Percentiles rank a stretch among this genome's conserved stretches.
Conservation (phyloP, 2,329 filamentous ascomycete species). For the Penicillium sp. region DNA sequence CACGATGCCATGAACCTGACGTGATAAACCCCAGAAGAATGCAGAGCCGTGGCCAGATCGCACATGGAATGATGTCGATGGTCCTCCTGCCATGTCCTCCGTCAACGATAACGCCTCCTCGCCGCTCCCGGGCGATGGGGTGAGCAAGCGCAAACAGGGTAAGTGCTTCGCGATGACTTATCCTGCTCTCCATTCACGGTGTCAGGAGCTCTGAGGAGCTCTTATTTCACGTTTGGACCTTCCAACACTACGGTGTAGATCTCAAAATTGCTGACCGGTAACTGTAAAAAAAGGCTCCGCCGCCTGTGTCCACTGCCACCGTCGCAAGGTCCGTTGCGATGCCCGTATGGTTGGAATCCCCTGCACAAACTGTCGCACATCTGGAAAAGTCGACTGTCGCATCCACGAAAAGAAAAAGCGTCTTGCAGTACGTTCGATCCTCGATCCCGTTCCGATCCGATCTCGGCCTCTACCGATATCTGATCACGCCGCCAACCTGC, state of each 20-base stretch:
- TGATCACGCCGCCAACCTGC: slow-evolving; percentile 21
- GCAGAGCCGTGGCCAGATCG: slow-evolving; percentile 22
- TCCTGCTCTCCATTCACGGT: background rate
- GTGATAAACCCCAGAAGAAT: slow-evolving; percentile 15
- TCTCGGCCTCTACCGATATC: slow-evolving; percentile 34
- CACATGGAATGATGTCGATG: slow-evolving; percentile 25
- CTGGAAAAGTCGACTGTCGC: slow-evolving; percentile 42
- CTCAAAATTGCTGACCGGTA: slow-evolving; percentile 8
- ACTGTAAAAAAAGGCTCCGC: slow-evolving; percentile 33
- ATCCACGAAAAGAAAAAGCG: slow-evolving; percentile 52
- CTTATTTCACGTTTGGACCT: background rate
- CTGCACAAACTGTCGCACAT: slow-evolving; percentile 48
- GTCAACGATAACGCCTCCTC: slow-evolving; percentile 32
- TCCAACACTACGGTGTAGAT: background rate
- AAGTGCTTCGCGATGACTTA: slow-evolving; percentile 9
- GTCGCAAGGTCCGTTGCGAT: slow-evolving; percentile 51
- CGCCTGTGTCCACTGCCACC: slow-evolving; percentile 49
- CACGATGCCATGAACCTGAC: slow-evolving; percentile 20
- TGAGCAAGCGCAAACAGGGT: slow-evolving; percentile 41
- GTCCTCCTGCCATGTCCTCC: slow-evolving; percentile 36
- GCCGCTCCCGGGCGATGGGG: slow-evolving; percentile 31
- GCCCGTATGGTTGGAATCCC: slow-evolving; percentile 46
- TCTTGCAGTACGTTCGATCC: slow-evolving; percentile 38
- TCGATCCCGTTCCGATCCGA: slow-evolving; percentile 47
- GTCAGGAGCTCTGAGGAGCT: background rate